Evolutionary conservation across 257 asterid genomes (phyloP).

Genomic region (Echium plantagineum): DNA sequence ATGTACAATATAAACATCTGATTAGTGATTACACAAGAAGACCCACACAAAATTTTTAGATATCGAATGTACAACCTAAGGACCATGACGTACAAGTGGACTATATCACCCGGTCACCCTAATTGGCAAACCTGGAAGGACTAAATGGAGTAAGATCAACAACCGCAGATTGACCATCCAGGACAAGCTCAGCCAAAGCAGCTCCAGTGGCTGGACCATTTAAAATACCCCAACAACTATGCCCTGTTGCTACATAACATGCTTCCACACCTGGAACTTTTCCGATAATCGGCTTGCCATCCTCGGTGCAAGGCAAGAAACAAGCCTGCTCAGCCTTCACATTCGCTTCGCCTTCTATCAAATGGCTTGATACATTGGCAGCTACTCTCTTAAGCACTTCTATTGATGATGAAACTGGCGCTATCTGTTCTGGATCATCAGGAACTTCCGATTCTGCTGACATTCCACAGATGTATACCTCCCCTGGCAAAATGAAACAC

Average conservation of each 20-base stretch:
- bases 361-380: constrained; percentile 57
- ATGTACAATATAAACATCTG: too few species aligned
- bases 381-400: constrained; percentile 56
- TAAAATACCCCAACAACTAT: constrained; percentile 92
- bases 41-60: too few species aligned
- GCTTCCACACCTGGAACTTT: constrained; percentile 67
- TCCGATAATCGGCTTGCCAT: constrained; percentile 65
- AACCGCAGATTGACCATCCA: constrained; percentile 41
- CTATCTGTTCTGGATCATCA: constrained; percentile 63
- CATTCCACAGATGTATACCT: constrained; percentile 93
- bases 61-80: too few species aligned
- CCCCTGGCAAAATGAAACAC: constrained; percentile 37
- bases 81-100: too few species aligned
- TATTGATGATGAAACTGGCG: constrained; percentile 58
- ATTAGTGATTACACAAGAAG: too few species aligned
- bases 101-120: too few species aligned
- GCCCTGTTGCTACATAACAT: constrained; percentile 78
- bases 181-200: constrained; percentile 64
- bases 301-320: constrained; percentile 74
- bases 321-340: constrained; percentile 90
- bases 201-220: constrained; percentile 95
- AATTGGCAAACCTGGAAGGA: constrained; percentile 43
- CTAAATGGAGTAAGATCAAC: constrained; percentile 51
- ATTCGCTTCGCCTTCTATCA: constrained; percentile 46
- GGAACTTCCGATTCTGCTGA: constrained; percentile 77